Base-by-base conservation (phyloP, 2,329 filamentous ascomycete genomes). In the Colletotrichum tropicicola region DNA sequence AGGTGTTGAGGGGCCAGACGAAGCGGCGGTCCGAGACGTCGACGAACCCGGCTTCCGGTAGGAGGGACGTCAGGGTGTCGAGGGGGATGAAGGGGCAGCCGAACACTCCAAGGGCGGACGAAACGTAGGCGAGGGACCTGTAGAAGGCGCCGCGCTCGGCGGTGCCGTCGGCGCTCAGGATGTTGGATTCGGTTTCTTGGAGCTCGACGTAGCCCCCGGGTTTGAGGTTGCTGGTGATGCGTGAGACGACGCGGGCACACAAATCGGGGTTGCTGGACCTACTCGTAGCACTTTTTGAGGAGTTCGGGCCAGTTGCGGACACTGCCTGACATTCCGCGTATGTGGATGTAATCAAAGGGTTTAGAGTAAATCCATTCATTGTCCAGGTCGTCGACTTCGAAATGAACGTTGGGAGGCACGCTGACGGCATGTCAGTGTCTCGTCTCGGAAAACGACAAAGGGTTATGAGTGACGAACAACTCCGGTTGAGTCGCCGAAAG, bases 141-240 rank as follows among this genome's bases (percentile, higher is more conserved):
- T 78, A 71, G 4, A 81, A 75, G 37, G 57, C 57, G 5, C 71
- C 68, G 23, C 58, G 19, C 57, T 65, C 5, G 13, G 79, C 59
- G 0, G 78, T 79, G 27, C 70, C 76, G 57, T 85, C 83, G 51
- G 83, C 81, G 51, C 77, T 81, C 21, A 70, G 71, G 0, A 77
- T 70, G 1, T 73, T 72, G 8, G 79, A 75, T 17, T 78, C 72
- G 5, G 80, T 75, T 39, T 85, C 83, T 17, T 81, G 77, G 4
- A 79, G 71, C 58, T 82, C 80, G 3, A 81, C 39, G 73, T 77
- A 82, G 12, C 81, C 80, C 3, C 83, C 82, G 0, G 83, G 80
- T 7, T 73, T 75, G 1, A 82, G 73, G 25, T 72, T 73, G 8
- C 53, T 72, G 68, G 6, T 4, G 30, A 21, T 9, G 12, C 10